Percentiles rank a stretch among this genome's conserved stretches.
These are phyloP conservation scores for Cryptococcus sp. DNA, from an alignment of 1,284 basidiomycete genomes.

Conservation along the genomic window DNA sequence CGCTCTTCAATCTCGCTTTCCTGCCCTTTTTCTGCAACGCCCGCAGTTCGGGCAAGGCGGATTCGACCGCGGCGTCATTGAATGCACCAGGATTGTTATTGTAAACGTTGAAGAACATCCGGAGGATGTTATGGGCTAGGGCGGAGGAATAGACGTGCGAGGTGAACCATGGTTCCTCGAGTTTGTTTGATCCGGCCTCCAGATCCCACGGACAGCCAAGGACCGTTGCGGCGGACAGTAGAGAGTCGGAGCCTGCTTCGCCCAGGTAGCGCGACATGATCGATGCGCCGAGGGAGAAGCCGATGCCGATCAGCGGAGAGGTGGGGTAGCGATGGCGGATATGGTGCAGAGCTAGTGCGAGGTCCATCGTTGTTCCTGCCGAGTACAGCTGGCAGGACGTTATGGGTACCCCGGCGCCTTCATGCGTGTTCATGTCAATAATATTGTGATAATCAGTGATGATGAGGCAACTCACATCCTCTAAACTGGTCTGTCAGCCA, in stretches of 20 bases:
- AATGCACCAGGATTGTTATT: slow-evolving; percentile 43
- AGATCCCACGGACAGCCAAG: slow-evolving; percentile 66
- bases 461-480: slow-evolving; percentile 65
- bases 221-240: slow-evolving; percentile 74
- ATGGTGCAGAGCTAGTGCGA: slow-evolving; percentile 77
- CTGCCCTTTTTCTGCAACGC: slow-evolving; percentile 17
- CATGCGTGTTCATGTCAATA: slow-evolving; percentile 43
- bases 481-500: slow-evolving; percentile 60
- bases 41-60: slow-evolving; percentile 24
- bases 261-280: slow-evolving; percentile 89
- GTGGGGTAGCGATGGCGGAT: slow-evolving; percentile 73
- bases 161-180: slow-evolving; percentile 67
- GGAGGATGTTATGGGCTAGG: slow-evolving; percentile 76
- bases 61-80: slow-evolving; percentile 17
- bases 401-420: slow-evolving; percentile 74
- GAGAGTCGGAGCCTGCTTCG: slow-evolving; percentile 74
- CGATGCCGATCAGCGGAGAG: slow-evolving; percentile 80
- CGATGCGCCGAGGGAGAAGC: slow-evolving; percentile 93
- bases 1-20: slow-evolving; percentile 28
- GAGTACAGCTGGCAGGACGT: slow-evolving; percentile 76
- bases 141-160: slow-evolving; percentile 76
- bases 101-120: slow-evolving; percentile 66
- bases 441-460: background rate
- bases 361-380: slow-evolving; percentile 76
- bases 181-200: slow-evolving; percentile 46